These are phyloP conservation scores for Thecaphora thlaspeos DNA, from an alignment of 1,284 basidiomycete genomes.

Conservation along the genomic window DNA sequence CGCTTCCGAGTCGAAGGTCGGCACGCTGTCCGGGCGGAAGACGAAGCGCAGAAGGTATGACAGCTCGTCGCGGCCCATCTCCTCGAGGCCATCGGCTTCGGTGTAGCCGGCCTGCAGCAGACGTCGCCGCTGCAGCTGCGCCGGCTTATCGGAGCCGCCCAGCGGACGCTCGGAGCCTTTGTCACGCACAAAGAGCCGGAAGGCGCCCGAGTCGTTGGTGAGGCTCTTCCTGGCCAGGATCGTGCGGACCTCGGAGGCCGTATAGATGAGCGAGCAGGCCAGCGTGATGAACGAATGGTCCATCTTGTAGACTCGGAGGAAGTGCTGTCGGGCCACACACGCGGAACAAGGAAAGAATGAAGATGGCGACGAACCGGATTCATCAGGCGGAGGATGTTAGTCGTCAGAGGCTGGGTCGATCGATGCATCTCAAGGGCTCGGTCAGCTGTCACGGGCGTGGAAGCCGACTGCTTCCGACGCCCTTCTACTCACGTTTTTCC, in stretches of 20 bases:
- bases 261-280: conserved; percentile 68
- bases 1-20: conserved; percentile 44
- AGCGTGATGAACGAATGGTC: conserved; percentile 75
- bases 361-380: too few species aligned
- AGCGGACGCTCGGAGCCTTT: conserved; percentile 54
- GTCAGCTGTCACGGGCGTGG: too few species aligned
- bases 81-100: conserved; percentile 73
- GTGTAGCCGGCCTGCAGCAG: conserved; percentile 90
- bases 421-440: too few species aligned
- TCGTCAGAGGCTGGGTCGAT: too few species aligned
- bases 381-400: too few species aligned
- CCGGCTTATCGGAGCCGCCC: conserved; percentile 74
- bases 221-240: conserved; percentile 43
- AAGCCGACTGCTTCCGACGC: too few species aligned
- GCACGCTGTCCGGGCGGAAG: conserved; percentile 67
- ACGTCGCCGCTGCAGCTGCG: conserved; percentile 78
- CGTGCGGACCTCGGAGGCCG: conserved; percentile 66
- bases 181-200: conserved; percentile 54
- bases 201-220: conserved; percentile 38
- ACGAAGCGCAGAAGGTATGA: conserved; percentile 86
- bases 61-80: conserved; percentile 78
- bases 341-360: too few species aligned
- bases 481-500: conserved; percentile 3
- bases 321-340: too few species aligned
- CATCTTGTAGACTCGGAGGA: conserved; percentile 73